These are phyloP conservation scores for Phylloporus scabripes DNA, from an alignment of 768 basidiomycete species.

Conservation along the genomic window DNA sequence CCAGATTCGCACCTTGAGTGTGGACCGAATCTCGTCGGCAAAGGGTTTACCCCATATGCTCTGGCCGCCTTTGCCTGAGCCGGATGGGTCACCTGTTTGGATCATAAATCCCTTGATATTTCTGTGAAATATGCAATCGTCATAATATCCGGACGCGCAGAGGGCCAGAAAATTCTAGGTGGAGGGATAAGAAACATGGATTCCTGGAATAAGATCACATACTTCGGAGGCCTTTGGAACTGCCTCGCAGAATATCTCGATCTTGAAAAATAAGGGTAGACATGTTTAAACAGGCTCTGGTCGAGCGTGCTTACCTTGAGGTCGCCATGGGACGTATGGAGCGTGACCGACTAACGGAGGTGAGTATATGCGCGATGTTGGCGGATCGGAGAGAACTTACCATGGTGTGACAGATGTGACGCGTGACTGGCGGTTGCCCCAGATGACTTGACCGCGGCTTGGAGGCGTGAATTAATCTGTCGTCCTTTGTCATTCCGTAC, in stretches of 20 bases:
- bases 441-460: not conserved
- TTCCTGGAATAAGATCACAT: constrained; percentile 2
- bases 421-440: constrained; percentile 14
- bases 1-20: constrained; percentile 65
- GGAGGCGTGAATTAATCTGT: no score
- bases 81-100: constrained; percentile 86
- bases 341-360: constrained; percentile 73
- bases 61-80: constrained; percentile 93
- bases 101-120: constrained; percentile 97
- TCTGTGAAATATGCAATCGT: constrained; percentile 82
- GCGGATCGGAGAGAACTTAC: constrained; percentile 21
- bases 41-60: constrained; percentile 95
- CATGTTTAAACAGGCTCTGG: not conserved
- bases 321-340: constrained; percentile 92
- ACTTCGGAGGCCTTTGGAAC: constrained; percentile 95
- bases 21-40: constrained; percentile 87
- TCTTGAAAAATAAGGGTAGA: constrained; percentile 39
- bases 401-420: constrained; percentile 28
- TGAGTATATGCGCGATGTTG: constrained; percentile 21
- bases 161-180: constrained; percentile 90
- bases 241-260: constrained; percentile 96
- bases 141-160: constrained; percentile 84
- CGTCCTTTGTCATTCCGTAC: no score
- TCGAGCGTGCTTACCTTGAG: constrained; percentile 63
- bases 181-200: not conserved